These are phyloP conservation scores for Rubia occidens DNA, from an alignment of 305 asterid genomes.

Conservation along the genomic window DNA sequence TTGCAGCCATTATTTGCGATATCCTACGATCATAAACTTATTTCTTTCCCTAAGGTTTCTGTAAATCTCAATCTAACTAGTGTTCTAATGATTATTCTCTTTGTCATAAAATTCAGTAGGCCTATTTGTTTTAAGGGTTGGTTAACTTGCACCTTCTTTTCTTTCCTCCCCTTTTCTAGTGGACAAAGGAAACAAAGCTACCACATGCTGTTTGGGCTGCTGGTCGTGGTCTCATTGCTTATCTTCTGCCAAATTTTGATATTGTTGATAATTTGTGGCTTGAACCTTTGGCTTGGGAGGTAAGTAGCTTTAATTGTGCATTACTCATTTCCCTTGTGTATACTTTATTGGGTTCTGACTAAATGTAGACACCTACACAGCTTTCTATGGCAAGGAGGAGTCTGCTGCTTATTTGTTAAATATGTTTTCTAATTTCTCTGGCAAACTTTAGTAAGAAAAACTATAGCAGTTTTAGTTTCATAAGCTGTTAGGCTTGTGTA, in stretches of 20 bases:
- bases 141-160: neutral
- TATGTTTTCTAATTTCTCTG: neutral
- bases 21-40: neutral
- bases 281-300: conserved; percentile 96
- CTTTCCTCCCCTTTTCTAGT: conserved; percentile 29
- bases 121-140: neutral
- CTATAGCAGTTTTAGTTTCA: neutral
- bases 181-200: conserved; percentile 76
- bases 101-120: neutral
- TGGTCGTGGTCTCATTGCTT: conserved; percentile 89
- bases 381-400: neutral
- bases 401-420: neutral
- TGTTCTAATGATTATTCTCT: neutral
- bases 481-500: neutral
- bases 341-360: neutral
- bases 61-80: neutral
- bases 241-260: conserved; percentile 80
- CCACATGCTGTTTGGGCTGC: conserved; percentile 99
- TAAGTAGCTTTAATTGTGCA: conserved; percentile 26
- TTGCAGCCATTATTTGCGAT: neutral
- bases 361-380: neutral
- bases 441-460: neutral
- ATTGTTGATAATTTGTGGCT: conserved; percentile 89
- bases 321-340: neutral
- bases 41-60: neutral